Evolutionary conservation across 495 filamentous ascomycete species (phyloP).

Genomic region (Sordaria brevicollis): DNA sequence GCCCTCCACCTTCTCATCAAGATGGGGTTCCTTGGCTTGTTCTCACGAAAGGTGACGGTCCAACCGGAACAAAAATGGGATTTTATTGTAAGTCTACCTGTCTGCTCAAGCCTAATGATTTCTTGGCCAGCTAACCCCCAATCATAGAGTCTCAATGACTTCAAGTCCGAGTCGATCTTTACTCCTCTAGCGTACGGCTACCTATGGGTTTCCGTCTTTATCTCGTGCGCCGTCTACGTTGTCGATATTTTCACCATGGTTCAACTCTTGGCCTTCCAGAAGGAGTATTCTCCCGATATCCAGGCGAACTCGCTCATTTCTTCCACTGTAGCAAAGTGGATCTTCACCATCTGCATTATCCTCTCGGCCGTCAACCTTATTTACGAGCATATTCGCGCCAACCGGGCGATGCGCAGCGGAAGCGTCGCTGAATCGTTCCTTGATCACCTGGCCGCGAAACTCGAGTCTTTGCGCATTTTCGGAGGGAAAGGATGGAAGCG

Average conservation of each 20-base stretch:
- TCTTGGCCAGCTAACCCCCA: background rate
- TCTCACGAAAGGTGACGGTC: slow-evolving; percentile 56
- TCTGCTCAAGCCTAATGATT: slow-evolving; percentile 1
- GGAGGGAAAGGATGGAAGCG: slow-evolving; percentile 63
- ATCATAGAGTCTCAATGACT: slow-evolving; percentile 76
- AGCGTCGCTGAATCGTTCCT: slow-evolving; percentile 88
- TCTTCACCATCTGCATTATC: slow-evolving; percentile 84
- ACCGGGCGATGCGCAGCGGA: slow-evolving; percentile 67
- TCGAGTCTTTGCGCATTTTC: slow-evolving; percentile 66
- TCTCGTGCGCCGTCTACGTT: slow-evolving; percentile 75
- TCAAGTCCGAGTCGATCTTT: slow-evolving; percentile 69
- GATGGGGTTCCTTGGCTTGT: slow-evolving; percentile 68
- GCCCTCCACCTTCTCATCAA: slow-evolving; percentile 21
- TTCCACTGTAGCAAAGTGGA: slow-evolving; percentile 69
- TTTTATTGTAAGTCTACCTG: slow-evolving; percentile 60
- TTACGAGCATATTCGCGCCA: slow-evolving; percentile 67
- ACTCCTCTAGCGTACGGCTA: slow-evolving; percentile 72
- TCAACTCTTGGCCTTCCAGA: slow-evolving; percentile 74
- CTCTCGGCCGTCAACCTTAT: slow-evolving; percentile 67
- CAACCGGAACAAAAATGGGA: slow-evolving; percentile 85
- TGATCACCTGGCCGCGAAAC: slow-evolving; percentile 69
- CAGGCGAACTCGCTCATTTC: slow-evolving; percentile 36
- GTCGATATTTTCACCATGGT: slow-evolving; percentile 89
- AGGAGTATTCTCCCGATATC: slow-evolving; percentile 45
- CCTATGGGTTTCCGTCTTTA: slow-evolving; percentile 66